These are phyloP conservation scores for Lagenaria siceraria DNA, from an alignment of 306 rosid genomes.

Conservation along the genomic window DNA sequence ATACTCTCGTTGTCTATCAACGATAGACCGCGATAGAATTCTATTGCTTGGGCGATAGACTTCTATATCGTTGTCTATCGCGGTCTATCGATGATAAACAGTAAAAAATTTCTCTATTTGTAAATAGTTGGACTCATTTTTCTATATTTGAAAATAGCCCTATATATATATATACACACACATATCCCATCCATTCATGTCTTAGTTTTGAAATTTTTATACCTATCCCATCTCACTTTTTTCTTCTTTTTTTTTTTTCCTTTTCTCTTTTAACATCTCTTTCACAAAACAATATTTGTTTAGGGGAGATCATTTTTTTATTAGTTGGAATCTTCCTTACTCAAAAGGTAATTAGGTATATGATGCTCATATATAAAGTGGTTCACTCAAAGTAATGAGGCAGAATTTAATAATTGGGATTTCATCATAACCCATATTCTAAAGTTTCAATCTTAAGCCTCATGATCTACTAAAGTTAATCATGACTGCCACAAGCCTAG, in stretches of 20 bases:
- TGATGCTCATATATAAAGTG: background rate
- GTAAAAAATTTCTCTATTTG: too few relatives aligned
- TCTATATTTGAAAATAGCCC: too few relatives aligned
- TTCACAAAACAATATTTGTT: background rate
- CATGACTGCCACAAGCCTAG: constrained; percentile 58
- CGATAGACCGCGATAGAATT: too few relatives aligned
- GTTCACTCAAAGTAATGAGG: background rate
- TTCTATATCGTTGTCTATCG: too few relatives aligned
- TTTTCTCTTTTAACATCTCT: background rate
- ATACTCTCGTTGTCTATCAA: too few relatives aligned
- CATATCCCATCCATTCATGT: background rate
- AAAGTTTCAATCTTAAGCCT: background rate
- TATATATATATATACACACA: too few relatives aligned
- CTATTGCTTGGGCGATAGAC: too few relatives aligned
- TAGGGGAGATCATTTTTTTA: background rate
- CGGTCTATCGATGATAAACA: too few relatives aligned
- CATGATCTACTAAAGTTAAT: constrained; percentile 18
- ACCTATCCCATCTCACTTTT: background rate
- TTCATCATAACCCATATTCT: constrained; percentile 5
- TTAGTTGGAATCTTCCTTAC: constrained; percentile 4
- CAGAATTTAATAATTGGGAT: background rate
- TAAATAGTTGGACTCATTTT: too few relatives aligned
- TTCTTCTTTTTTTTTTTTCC: background rate
- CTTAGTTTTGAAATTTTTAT: background rate
- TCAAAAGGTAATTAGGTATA: background rate